A percentile compares a stretch with the other conserved stretches of the same genome.
phyloP scores from a whole-genome alignment of 2,329 filamentous ascomycete genomes.

The Trichophyton equinum region DNA sequence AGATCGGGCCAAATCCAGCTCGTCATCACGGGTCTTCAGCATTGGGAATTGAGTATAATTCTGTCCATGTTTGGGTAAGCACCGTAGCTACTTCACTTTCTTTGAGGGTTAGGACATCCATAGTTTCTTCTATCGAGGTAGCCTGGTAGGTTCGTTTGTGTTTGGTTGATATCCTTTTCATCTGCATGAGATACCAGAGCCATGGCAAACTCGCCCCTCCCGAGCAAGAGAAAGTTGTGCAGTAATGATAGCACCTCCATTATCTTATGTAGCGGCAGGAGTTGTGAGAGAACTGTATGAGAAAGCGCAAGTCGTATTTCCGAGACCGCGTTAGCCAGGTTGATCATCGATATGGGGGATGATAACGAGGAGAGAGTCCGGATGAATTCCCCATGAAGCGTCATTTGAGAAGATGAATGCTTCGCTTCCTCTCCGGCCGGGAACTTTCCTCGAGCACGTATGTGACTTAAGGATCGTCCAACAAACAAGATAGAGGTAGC shows the following conservation, averaged over 20 bases:
- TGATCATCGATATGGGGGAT: conserved; percentile 60
- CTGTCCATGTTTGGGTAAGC: conserved; percentile 64
- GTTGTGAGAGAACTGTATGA: conserved; percentile 65
- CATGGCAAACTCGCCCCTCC: conserved; percentile 82
- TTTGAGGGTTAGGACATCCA: conserved; percentile 59
- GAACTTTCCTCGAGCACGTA: conserved; percentile 43
- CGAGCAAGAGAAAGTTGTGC: conserved; percentile 75
- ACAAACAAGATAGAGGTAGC: conserved; percentile 81
- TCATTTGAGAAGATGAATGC: conserved; percentile 48
- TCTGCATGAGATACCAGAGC: conserved; percentile 77
- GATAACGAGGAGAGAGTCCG: conserved; percentile 53
- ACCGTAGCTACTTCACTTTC: conserved; percentile 75
- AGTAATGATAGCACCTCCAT: conserved; percentile 64
- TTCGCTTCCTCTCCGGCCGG: conserved; percentile 22
- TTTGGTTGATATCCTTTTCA: conserved; percentile 59
- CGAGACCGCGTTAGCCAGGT: conserved; percentile 59
- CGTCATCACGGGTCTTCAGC: conserved; percentile 66
- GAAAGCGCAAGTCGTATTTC: conserved; percentile 72
- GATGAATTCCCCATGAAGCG: conserved; percentile 30
- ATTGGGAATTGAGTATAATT: conserved; percentile 62
- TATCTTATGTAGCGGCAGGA: conserved; percentile 66
- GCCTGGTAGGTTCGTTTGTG: conserved; percentile 44
- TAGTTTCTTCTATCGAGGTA: conserved; percentile 25
- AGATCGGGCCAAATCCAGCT: conserved; percentile 69
- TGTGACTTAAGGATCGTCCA: conserved; percentile 76